Percentiles rank a stretch among this genome's conserved stretches.
Evolutionary conservation across 2,329 filamentous ascomycete genomes (phyloP).

Genomic region (Calonectria naviculata): DNA sequence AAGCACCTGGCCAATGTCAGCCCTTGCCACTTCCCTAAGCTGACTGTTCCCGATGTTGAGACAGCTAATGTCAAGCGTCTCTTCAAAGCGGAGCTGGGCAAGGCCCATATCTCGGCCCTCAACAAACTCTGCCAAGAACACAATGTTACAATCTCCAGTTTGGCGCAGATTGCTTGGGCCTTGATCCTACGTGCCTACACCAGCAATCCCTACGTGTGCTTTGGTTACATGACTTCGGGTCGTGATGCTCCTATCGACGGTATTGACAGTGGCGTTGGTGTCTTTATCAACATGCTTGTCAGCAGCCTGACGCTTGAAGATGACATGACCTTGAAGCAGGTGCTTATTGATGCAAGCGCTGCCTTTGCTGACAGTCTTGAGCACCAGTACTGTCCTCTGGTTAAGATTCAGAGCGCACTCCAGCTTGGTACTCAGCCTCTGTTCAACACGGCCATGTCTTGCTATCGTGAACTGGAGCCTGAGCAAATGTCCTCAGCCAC

Average conservation of each 20-base stretch:
- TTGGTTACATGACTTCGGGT: background rate
- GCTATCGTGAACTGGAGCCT: background rate
- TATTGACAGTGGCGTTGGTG: background rate
- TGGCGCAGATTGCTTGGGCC: background rate
- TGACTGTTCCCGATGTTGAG: background rate
- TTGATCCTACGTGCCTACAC: background rate
- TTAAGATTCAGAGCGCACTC: background rate
- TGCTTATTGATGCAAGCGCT: background rate
- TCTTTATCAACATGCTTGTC: constrained; percentile 1
- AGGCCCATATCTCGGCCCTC: background rate
- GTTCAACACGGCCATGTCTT: background rate
- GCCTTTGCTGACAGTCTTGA: background rate
- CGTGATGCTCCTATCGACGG: background rate
- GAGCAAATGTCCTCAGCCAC: background rate
- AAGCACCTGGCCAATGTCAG: background rate
- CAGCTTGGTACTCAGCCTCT: background rate
- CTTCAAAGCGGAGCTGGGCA: background rate
- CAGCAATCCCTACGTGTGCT: background rate
- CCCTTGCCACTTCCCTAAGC: background rate
- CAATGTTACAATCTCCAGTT: background rate
- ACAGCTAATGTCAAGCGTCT: background rate
- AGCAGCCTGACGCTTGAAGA: background rate
- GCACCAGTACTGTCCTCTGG: background rate
- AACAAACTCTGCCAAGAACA: constrained; percentile 4
- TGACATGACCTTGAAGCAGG: background rate